Evolutionary conservation across 495 filamentous ascomycete species (phyloP).

Genomic region (Cudoniella acicularis): DNA sequence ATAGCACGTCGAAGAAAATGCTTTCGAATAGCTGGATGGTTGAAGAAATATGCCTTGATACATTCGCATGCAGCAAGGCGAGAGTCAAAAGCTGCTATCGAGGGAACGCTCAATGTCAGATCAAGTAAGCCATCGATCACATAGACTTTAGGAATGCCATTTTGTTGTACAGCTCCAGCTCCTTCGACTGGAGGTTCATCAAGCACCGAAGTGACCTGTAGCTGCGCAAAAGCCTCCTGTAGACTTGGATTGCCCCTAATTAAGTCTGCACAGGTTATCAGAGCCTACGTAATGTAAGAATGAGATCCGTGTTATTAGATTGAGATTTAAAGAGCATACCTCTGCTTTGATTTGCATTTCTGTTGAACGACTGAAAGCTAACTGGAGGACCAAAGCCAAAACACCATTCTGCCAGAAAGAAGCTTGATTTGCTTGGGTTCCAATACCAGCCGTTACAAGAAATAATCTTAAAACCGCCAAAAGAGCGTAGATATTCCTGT

Average conservation of each 20-base stretch:
- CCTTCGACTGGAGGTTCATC: conserved; percentile 37
- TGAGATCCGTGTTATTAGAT: background rate
- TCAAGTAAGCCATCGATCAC: conserved; percentile 95
- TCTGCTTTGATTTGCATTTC: conserved; percentile 77
- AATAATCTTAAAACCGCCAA: conserved; percentile 83
- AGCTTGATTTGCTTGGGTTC: conserved; percentile 78
- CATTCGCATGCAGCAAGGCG: conserved; percentile 84
- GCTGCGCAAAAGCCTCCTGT: conserved; percentile 85
- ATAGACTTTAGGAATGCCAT: conserved; percentile 62
- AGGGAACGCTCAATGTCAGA: conserved; percentile 65
- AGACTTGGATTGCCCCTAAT: conserved; percentile 76
- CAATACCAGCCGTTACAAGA: conserved; percentile 71
- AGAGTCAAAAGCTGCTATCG: conserved; percentile 67
- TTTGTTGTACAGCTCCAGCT: conserved; percentile 43
- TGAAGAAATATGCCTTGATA: conserved; percentile 85
- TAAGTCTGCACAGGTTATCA: conserved; percentile 81
- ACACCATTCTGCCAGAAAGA: conserved; percentile 81
- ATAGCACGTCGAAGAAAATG: conserved; percentile 90
- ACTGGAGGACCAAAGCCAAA: conserved; percentile 74
- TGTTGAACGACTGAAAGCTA: conserved; percentile 75
- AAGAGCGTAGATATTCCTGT: conserved; percentile 90
- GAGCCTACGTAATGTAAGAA: conserved; percentile 49
- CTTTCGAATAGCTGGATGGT: conserved; percentile 70
- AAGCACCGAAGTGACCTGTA: conserved; percentile 61
- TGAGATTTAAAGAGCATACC: conserved; percentile 41